phyloP scores from a whole-genome alignment of 2,329 filamentous ascomycete genomes.

The Hymenotorrendiella dingleyae region DNA sequence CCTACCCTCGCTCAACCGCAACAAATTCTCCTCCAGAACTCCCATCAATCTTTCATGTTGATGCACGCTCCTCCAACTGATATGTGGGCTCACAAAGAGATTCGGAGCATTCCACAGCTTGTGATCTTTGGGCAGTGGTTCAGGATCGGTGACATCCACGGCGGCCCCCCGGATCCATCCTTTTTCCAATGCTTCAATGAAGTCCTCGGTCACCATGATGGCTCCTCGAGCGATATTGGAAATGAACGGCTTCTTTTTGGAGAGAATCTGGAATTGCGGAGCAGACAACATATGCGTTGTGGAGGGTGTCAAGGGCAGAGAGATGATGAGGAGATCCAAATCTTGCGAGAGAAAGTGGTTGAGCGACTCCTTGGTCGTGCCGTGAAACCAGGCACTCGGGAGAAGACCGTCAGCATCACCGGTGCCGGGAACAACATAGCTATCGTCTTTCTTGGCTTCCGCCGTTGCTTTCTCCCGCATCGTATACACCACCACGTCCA shows the following conservation, averaged over 20 bases:
- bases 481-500: slow-evolving; percentile 71
- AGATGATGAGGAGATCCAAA: slow-evolving; percentile 48
- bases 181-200: slow-evolving; percentile 48
- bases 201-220: slow-evolving; percentile 50
- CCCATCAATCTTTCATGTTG: slow-evolving; percentile 1
- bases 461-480: slow-evolving; percentile 61
- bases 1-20: background rate
- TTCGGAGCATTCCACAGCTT: slow-evolving; percentile 66
- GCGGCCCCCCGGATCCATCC: slow-evolving; percentile 54
- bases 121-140: slow-evolving; percentile 64
- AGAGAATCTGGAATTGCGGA: slow-evolving; percentile 43
- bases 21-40: slow-evolving; percentile 4
- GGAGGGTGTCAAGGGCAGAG: slow-evolving; percentile 43
- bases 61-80: slow-evolving; percentile 19
- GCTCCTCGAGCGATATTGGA: slow-evolving; percentile 55
- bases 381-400: slow-evolving; percentile 47
- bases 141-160: slow-evolving; percentile 73
- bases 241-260: slow-evolving; percentile 49
- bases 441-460: slow-evolving; percentile 55
- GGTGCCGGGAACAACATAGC: slow-evolving; percentile 64
- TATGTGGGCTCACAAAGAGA: slow-evolving; percentile 54
- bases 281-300: slow-evolving; percentile 46
- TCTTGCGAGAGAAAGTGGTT: slow-evolving; percentile 45
- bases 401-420: slow-evolving; percentile 45
- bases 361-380: slow-evolving; percentile 37